Conservation (phyloP, 768 basidiomycete genomes). For the Tricholoma sp. region DNA sequence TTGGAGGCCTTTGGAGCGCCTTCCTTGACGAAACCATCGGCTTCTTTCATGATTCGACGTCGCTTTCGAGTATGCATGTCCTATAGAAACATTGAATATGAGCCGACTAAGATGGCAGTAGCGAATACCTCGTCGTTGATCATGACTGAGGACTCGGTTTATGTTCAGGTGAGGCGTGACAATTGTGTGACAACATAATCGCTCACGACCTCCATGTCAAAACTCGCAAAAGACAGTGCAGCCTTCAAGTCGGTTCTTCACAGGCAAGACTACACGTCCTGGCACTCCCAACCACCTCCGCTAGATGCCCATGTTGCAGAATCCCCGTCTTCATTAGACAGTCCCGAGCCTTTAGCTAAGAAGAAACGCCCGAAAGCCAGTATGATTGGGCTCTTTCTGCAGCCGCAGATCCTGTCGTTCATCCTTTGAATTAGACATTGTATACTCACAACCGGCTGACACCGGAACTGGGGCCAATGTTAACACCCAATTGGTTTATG, state of each 20-base stretch:
- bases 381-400: constrained; percentile 26
- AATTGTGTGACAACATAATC: constrained; percentile 1
- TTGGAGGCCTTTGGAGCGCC: constrained; percentile 6
- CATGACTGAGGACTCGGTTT: constrained; percentile 7
- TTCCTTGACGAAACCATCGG: constrained; percentile 13
- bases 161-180: constrained; percentile 12
- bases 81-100: constrained; percentile 1
- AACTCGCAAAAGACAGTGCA: constrained; percentile 64
- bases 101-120: not conserved
- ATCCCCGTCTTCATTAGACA: constrained; percentile 17
- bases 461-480: constrained; percentile 77
- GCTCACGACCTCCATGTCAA: constrained; percentile 47
- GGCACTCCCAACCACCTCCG: constrained; percentile 63
- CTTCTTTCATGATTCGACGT: constrained; percentile 10
- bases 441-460: constrained; percentile 86
- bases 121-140: not conserved
- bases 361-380: constrained; percentile 68
- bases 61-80: constrained; percentile 13
- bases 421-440: constrained; percentile 46
- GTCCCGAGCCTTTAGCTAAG: constrained; percentile 32
- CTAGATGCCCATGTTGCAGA: constrained; percentile 19
- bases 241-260: constrained; percentile 63
- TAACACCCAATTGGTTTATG: constrained; percentile 85
- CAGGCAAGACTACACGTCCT: constrained; percentile 65
- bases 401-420: constrained; percentile 10